Evolutionary conservation across 306 rosid genomes (phyloP), one percentile per base, ranked within the genome.

Genomic region (Vigna unguiculata): DNA sequence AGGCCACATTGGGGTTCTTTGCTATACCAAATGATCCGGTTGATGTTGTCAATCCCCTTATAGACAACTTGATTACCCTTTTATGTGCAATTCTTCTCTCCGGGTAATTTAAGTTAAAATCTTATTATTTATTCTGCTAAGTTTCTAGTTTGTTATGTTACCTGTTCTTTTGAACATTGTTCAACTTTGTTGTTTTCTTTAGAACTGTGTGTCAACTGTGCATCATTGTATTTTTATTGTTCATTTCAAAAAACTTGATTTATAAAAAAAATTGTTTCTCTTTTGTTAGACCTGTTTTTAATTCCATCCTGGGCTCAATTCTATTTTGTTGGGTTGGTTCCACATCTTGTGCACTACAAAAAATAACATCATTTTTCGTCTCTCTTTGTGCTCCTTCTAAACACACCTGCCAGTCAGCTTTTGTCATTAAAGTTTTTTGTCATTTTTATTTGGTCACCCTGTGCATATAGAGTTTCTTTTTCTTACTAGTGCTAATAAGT

Each of bases 1-100:
- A 94, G 98, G 98, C 98, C 65, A 94, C 98, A 24, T 64, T 94
- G 80, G 98, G 98, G 80, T 94, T 94, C 86, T 94, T 94, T 85
- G 94, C 98, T 65, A 84, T 92, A 83, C 95, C 92, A 77, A 94
- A 89, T 88, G 98, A 94, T 84, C 96, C 98, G 17, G 84, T 65
- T 70, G 96, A 92, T 78, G 92, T 90, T 48, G 95, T 90, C 72
- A 82, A 83, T 86, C 88, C 89, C 72, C 95, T 94, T 58, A 83
- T 94, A 51, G 91, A 94, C 87, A 94, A 92, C 86, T 96, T 94
- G 76, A 80, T 94, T 73, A 92, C 97, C 72, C 96, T 94, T 28
- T 81, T 94, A 77, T 92, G 98, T 83, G 94, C 98, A 74, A 94
- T 94, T 84, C 98, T 94, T 84, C 96, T 94, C 43, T 90, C 93